phyloP scores from a whole-genome alignment of 2,329 filamentous ascomycete species.

The Fonsecaea pugnacius region DNA sequence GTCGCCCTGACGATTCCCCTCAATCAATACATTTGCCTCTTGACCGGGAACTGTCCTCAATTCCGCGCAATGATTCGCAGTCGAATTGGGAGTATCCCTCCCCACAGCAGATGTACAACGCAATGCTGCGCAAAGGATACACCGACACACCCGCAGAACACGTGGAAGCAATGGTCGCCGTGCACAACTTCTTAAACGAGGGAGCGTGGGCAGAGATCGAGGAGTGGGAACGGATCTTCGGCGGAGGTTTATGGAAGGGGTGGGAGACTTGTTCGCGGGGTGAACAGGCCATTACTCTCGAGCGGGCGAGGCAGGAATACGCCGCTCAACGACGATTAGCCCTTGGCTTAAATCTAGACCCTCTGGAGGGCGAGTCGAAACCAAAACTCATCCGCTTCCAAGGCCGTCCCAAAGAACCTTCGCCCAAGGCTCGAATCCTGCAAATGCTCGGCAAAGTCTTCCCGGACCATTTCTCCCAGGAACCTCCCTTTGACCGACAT shows the following conservation, averaged over 20 bases:
- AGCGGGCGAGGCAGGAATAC: conserved; percentile 53
- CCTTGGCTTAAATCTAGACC: conserved; percentile 25
- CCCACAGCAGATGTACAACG: conserved; percentile 99
- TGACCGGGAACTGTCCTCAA: conserved; percentile 81
- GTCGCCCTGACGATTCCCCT: conserved; percentile 63
- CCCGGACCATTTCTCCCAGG: conserved; percentile 77
- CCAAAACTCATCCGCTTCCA: conserved; percentile 82
- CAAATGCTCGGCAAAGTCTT: conserved; percentile 79
- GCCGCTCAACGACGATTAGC: conserved; percentile 47
- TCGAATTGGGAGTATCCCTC: conserved; percentile 97
- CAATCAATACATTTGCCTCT: conserved; percentile 78
- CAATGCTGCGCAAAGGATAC: conserved; percentile 92
- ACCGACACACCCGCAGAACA: conserved; percentile 91
- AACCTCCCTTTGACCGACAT: conserved; percentile 92
- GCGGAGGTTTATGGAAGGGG: conserved; percentile 70
- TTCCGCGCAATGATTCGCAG: conserved; percentile 79
- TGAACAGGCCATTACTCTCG: conserved; percentile 66
- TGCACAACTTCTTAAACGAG: conserved; percentile 98
- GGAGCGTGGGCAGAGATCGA: conserved; percentile 96
- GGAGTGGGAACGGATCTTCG: conserved; percentile 88
- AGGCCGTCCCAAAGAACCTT: conserved; percentile 84
- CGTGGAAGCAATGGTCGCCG: conserved; percentile 94
- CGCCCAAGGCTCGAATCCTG: conserved; percentile 85
- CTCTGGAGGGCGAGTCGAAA: conserved; percentile 52
- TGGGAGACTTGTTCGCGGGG: conserved; percentile 76